Percentiles rank a stretch among this genome's conserved stretches.
phyloP scores from a whole-genome alignment of 108 stramenopile genomes.

The Cyclotella cryptica region DNA sequence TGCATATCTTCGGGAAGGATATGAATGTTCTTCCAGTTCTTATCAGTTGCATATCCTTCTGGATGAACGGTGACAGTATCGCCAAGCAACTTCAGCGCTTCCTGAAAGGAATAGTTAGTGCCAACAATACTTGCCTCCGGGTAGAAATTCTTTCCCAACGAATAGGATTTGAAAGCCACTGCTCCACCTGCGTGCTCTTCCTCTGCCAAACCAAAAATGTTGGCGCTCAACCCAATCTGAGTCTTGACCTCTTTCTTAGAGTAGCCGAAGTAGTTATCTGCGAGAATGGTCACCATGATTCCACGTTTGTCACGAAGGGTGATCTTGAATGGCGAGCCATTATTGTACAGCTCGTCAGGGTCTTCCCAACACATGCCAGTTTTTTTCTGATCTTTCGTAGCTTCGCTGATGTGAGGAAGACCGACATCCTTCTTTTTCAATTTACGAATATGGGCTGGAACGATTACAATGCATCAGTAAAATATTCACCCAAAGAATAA shows the following conservation, averaged over 20 bases:
- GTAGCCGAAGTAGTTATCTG: conserved; percentile 71
- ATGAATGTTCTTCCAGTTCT: conserved; percentile 59
- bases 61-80: conserved; percentile 56
- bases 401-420: conserved; percentile 56
- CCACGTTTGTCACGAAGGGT: conserved; percentile 65
- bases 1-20: conserved; percentile 61
- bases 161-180: conserved; percentile 61
- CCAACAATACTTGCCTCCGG: conserved; percentile 48
- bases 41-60: conserved; percentile 68
- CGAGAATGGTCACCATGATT: conserved; percentile 70
- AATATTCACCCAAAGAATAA: not conserved
- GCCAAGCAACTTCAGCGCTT: conserved; percentile 57
- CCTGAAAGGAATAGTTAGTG: conserved; percentile 47
- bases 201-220: conserved; percentile 62
- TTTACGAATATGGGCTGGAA: conserved; percentile 49
- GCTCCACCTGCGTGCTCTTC: conserved; percentile 72
- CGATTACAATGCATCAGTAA: not conserved
- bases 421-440: conserved; percentile 62
- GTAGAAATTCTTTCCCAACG: conserved; percentile 57
- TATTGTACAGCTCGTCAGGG: conserved; percentile 59
- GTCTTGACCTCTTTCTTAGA: conserved; percentile 73
- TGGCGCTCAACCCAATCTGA: conserved; percentile 64
- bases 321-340: conserved; percentile 66
- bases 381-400: conserved; percentile 61
- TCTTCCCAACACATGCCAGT: conserved; percentile 64